These are phyloP conservation scores for Mitragyna speciosa DNA, from an alignment of 257 asterid species.

Conservation along the genomic window DNA sequence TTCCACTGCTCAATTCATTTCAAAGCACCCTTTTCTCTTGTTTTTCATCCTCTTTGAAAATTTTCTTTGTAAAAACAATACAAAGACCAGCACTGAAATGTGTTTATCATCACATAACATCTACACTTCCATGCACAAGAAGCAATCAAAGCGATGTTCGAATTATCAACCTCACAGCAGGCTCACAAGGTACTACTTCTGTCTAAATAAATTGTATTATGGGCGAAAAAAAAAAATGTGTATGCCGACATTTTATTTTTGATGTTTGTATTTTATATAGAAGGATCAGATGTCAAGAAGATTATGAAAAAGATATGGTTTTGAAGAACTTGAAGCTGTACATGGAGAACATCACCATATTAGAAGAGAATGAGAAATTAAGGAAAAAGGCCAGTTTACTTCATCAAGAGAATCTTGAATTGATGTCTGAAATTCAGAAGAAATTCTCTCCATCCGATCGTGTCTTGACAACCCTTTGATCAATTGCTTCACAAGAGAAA, in stretches of 20 bases:
- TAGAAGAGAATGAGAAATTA: conserved; percentile 61
- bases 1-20: conserved; percentile 8
- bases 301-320: conserved; percentile 35
- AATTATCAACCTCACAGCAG: conserved; percentile 25
- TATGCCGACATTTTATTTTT: neutral
- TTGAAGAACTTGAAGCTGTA: conserved; percentile 64
- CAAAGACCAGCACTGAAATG: conserved; percentile 16
- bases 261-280: neutral
- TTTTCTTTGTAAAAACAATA: neutral
- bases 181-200: conserved; percentile 25
- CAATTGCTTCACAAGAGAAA: conserved; percentile 9
- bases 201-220: no score
- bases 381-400: conserved; percentile 62
- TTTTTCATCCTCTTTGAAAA: neutral
- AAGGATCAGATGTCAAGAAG: conserved; percentile 36
- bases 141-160: conserved; percentile 27
- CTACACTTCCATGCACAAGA: conserved; percentile 23
- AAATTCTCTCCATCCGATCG: conserved; percentile 25
- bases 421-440: conserved; percentile 47
- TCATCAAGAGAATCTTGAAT: conserved; percentile 65
- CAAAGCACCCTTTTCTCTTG: neutral
- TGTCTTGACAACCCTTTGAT: conserved; percentile 17
- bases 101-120: conserved; percentile 25
- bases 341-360: conserved; percentile 69
- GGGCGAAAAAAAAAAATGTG: neutral